Evolutionary conservation across 805 yeast genomes (phyloP).

Genomic region (Candida piceae): DNA sequence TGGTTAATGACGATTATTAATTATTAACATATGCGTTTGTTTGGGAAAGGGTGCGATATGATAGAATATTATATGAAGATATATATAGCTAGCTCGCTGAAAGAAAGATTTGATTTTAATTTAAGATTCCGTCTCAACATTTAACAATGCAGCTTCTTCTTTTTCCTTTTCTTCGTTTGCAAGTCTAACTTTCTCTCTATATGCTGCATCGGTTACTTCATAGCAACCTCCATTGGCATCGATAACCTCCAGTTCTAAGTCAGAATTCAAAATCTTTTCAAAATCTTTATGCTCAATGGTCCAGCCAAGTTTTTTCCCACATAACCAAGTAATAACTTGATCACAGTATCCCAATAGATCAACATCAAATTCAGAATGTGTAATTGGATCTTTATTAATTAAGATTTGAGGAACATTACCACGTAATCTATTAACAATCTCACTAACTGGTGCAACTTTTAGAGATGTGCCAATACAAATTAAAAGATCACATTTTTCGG

Average conservation of each 20-base stretch:
- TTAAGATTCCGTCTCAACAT: no score
- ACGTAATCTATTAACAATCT: slow-evolving; percentile 71
- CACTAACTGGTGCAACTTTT: slow-evolving; percentile 89
- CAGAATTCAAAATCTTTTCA: slow-evolving; percentile 30
- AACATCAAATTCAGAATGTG: slow-evolving; percentile 75
- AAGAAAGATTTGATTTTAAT: no score
- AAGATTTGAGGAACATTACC: slow-evolving; percentile 76
- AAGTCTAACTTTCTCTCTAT: slow-evolving; percentile 15
- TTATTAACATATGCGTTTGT: no score
- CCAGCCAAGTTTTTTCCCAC: slow-evolving; percentile 52
- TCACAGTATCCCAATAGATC: slow-evolving; percentile 78
- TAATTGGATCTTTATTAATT: slow-evolving; percentile 71
- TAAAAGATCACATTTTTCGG: slow-evolving; percentile 65
- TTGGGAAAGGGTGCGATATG: no score
- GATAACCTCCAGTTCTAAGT: slow-evolving; percentile 23
- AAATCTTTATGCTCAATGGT: slow-evolving; percentile 51
- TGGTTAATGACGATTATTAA: no score
- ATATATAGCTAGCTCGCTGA: no score
- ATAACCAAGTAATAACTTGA: slow-evolving; percentile 65
- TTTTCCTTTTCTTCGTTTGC: slow-evolving; percentile 4
- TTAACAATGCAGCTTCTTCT: no score
- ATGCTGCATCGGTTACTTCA: slow-evolving; percentile 28
- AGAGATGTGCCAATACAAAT: slow-evolving; percentile 87
- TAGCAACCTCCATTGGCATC: slow-evolving; percentile 32
- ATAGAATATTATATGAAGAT: no score